Evolutionary conservation across 805 yeast genomes (phyloP).

Genomic region (Candida montana): DNA sequence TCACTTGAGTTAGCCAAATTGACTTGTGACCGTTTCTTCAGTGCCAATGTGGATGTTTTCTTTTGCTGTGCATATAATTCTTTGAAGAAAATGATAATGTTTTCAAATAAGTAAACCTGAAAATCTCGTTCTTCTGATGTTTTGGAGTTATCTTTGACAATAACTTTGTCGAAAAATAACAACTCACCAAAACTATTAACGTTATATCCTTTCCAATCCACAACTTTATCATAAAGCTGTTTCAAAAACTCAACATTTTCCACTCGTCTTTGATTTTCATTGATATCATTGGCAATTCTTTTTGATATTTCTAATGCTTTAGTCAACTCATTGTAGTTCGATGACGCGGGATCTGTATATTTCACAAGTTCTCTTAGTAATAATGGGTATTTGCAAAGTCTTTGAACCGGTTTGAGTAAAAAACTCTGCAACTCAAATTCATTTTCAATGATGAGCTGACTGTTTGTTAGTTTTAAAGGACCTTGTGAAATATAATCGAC

Average conservation of each 20-base stretch:
- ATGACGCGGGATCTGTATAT: slow-evolving; percentile 46
- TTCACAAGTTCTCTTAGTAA: slow-evolving; percentile 72
- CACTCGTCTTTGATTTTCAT: slow-evolving; percentile 88
- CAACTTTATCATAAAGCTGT: slow-evolving; percentile 66
- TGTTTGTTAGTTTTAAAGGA: slow-evolving; percentile 43
- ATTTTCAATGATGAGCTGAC: slow-evolving; percentile 64
- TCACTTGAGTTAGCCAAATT: slow-evolving; percentile 15
- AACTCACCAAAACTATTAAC: slow-evolving; percentile 79
- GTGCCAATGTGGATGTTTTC: slow-evolving; percentile 44
- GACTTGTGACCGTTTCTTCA: slow-evolving; percentile 34
- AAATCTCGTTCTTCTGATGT: slow-evolving; percentile 74
- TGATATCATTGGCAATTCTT: slow-evolving; percentile 80
- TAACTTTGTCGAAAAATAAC: slow-evolving; percentile 65
- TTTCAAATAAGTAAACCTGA: slow-evolving; percentile 83
- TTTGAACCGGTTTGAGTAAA: slow-evolving; percentile 89
- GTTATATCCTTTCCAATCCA: slow-evolving; percentile 90
- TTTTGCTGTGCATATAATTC: slow-evolving; percentile 43
- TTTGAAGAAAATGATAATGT: slow-evolving; percentile 57
- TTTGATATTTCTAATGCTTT: slow-evolving; percentile 70
- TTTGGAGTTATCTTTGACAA: slow-evolving; percentile 51
- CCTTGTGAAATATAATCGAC: slow-evolving; percentile 68
- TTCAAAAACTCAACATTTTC: slow-evolving; percentile 74
- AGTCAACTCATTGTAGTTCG: slow-evolving; percentile 59
- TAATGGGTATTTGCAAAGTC: slow-evolving; percentile 92
- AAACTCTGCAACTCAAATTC: slow-evolving; percentile 86